These are phyloP conservation scores for Protostelium mycophagum DNA, from an alignment of 78 protist species.

Conservation along the genomic window DNA sequence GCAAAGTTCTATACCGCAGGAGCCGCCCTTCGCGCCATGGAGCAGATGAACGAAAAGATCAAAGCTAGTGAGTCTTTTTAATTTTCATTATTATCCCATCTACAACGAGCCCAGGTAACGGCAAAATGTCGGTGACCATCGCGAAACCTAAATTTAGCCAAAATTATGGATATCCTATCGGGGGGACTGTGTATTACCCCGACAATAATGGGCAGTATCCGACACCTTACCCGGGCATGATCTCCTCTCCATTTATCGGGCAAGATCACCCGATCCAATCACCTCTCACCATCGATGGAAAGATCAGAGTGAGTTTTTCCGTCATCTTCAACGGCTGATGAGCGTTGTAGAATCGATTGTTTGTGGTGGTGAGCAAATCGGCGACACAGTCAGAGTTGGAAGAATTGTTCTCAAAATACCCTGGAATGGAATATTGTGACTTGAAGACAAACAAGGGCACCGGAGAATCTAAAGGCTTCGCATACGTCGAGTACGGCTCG, in stretches of 20 bases:
- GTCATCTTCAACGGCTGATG: not conserved
- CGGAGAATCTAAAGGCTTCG: conserved; percentile 55
- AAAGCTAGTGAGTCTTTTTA: conserved; percentile 1
- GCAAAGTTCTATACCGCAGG: conserved; percentile 39
- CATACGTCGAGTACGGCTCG: conserved; percentile 46
- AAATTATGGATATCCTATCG: not conserved
- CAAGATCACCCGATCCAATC: no score
- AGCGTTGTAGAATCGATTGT: conserved; percentile 7
- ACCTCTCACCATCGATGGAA: not conserved
- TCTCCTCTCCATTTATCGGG: not conserved
- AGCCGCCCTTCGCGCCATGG: conserved; percentile 49
- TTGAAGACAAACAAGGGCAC: conserved; percentile 39
- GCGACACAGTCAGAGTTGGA: conserved; percentile 30
- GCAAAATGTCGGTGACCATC: not conserved
- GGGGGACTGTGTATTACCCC: not conserved
- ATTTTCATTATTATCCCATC: no score
- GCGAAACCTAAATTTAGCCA: not conserved
- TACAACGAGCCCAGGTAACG: not conserved
- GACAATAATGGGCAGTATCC: not conserved
- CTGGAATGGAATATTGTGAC: conserved; percentile 68
- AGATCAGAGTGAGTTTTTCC: not conserved
- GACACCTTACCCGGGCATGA: not conserved
- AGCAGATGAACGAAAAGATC: conserved; percentile 21
- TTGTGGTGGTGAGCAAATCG: conserved; percentile 49
- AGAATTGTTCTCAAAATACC: conserved; percentile 45